These are phyloP conservation scores for Plasmodium reichenowi DNA, from an alignment of 169 alveolate genomes.

Conservation along the genomic window DNA sequence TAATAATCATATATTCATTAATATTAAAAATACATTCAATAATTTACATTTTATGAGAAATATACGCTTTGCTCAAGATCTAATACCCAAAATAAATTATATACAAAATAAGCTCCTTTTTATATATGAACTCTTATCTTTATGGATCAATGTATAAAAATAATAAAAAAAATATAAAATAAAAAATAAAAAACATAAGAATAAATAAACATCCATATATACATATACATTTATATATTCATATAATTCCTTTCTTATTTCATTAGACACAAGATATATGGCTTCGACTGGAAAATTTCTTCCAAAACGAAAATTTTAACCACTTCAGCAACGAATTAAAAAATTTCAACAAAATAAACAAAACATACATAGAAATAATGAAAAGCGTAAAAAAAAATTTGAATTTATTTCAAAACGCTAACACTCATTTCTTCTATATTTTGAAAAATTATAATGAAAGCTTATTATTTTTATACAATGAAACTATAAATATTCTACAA, in stretches of 20 bases:
- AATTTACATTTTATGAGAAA: slow-evolving; percentile 68
- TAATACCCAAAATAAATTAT: slow-evolving; percentile 67
- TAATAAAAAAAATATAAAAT: too few species aligned
- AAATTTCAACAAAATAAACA: slow-evolving; percentile 69
- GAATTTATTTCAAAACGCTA: slow-evolving; percentile 36
- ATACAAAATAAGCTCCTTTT: slow-evolving; percentile 52
- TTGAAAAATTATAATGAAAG: slow-evolving; percentile 62
- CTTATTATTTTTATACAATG: slow-evolving; percentile 28
- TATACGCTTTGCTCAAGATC: slow-evolving; percentile 60
- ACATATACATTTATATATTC: not conserved
- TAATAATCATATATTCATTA: slow-evolving; percentile 51
- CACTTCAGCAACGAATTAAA: slow-evolving; percentile 68
- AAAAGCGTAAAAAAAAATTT: slow-evolving; percentile 64
- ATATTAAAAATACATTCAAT: slow-evolving; percentile 60
- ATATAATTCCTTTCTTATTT: not conserved
- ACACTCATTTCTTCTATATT: slow-evolving; percentile 59
- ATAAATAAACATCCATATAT: not conserved
- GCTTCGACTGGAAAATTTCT: slow-evolving; percentile 40
- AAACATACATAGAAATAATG: slow-evolving; percentile 71
- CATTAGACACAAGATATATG: slow-evolving; percentile 55
- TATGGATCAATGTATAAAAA: slow-evolving; percentile 47
- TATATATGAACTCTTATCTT: slow-evolving; percentile 37
- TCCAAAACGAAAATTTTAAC: slow-evolving; percentile 51
- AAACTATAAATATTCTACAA: slow-evolving; percentile 56
- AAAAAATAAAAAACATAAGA: not conserved